Base-by-base conservation (phyloP, 2,329 filamentous ascomycete genomes). In the Tolypocladium album region DNA sequence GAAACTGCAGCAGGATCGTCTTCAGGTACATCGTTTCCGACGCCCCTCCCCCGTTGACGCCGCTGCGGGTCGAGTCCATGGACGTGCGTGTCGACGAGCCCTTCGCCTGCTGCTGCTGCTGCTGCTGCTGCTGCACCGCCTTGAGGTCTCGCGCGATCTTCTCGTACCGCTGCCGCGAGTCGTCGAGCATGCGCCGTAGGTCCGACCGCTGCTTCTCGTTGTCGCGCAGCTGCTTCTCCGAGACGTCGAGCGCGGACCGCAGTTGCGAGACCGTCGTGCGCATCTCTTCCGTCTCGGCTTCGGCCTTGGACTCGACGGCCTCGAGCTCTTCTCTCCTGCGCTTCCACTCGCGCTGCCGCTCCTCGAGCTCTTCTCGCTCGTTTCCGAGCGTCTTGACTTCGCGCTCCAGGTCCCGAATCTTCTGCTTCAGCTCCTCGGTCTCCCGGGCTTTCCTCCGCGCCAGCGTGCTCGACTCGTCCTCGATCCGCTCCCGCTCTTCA, bases 401-500 rank as follows among this genome's bases (percentile, higher is more conserved):
- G 13, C 87, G 84, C 74, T 97, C 93, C 0, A 90, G 84, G 63
- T 97, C 92, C 8, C 90, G 85, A 13, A 92, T 80, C 73, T 87
- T 89, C 57, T 81, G 80, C 72, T 88, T 91, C 45, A 96, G 78
- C 66, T 97, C 93, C 71, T 97, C 94, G 3, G 90, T 80, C 76
- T 97, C 94, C 56, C 92, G 82, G 8, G 89, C 84, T 62, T 88
- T 87, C 52, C 89, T 84, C 58, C 93, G 83, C 15, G 88, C 89
- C 56, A 89, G 81, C 0, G 86, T 88, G 67, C 86, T 90, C 3
- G 91, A 87, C 74, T 97, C 92, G 63, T 97, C 92, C 73, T 99
- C 93, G 2, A 92, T 87, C 2, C 91, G 86, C 71, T 99, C 94
- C 22, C 94, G 85, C 73, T 99, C 94, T 71, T 97, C 92, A n/a